Conservation (phyloP, 306 rosid genomes). For the Dalbergia cochinchinensis region DNA sequence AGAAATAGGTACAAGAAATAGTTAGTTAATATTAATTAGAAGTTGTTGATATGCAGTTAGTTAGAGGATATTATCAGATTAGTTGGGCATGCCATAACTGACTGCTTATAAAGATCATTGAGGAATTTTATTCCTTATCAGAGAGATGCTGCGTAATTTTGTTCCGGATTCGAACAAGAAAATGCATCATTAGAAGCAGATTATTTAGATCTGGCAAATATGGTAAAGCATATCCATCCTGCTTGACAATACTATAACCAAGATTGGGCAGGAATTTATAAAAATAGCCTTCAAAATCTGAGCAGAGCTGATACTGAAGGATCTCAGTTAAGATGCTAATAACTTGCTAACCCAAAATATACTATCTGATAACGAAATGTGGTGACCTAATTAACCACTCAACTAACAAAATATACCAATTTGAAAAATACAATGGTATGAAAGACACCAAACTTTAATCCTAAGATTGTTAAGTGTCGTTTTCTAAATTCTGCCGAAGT, state of each 20-base stretch:
- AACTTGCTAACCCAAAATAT: slow-evolving; percentile 12
- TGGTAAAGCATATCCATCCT: neutral
- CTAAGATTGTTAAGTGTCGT: neutral
- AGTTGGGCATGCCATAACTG: neutral
- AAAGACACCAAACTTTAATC: neutral
- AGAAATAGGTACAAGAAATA: neutral
- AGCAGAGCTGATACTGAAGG: neutral
- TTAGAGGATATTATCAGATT: neutral
- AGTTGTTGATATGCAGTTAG: slow-evolving; percentile 5
- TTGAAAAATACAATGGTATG: neutral
- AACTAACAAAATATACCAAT: neutral
- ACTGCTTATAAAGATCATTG: neutral
- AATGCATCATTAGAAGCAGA: neutral
- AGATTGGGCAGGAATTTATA: neutral
- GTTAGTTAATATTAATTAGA: neutral
- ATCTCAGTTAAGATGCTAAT: neutral
- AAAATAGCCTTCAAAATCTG: neutral
- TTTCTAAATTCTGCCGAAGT: neutral
- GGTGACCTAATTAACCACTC: slow-evolving; percentile 1
- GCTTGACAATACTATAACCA: neutral
- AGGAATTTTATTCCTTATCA: neutral
- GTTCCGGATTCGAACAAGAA: neutral
- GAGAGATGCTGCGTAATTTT: neutral
- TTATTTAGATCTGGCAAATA: neutral
- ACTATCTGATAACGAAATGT: neutral